Base-by-base conservation (phyloP, 768 basidiomycete genomes). In the Mycena polygramma region DNA sequence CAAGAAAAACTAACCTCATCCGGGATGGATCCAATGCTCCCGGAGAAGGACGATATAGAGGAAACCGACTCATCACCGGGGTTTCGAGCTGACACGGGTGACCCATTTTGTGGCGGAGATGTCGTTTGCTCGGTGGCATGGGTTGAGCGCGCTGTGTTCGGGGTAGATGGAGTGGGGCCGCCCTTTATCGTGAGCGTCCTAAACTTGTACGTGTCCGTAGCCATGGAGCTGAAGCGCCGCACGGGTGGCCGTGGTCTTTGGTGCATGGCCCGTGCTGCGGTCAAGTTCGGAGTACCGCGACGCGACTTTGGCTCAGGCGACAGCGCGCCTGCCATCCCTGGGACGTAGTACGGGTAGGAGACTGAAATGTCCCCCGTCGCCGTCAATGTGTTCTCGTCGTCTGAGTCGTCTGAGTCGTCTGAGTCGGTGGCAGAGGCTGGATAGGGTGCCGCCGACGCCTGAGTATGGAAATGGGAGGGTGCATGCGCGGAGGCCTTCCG, bases 311-410 rank as follows among this genome's bases (percentile, higher is more conserved):
- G 66, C 43, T 49, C 37, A 14, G 73, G 70, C 2, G 73, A 71
- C 15, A 65, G 41, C 24, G 70, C 62, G 22, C 68, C 65, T 2
- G 58, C 26, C 22, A 19, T 57, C 14, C 82, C 77, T 0, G 82
- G 82, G 4, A 84, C 68, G 37, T 81, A 81, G 35, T 81, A 77
- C 30, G 79, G 72, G 52, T 84, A 82, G 26, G 81, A 75, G 1
- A 83, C 77, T 1, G 85, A 85, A 30, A 87, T 82, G 30, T 88
- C 85, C 10, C 88, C 86, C 48, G 79, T 87, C 15, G 79, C 83
- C 35, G 76, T 80, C 51, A 89, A 72, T 0, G 81, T 83, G 70
- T 87, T 73, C 66, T 83, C 80, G 20, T 84, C 80, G n/a, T 79
- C 81, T 10, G 71, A 26, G 24, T 66, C n/a, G n/a, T n/a, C n/a